These are phyloP conservation scores for Starmerella asiatica DNA, from an alignment of 805 yeast genomes.

Conservation along the genomic window DNA sequence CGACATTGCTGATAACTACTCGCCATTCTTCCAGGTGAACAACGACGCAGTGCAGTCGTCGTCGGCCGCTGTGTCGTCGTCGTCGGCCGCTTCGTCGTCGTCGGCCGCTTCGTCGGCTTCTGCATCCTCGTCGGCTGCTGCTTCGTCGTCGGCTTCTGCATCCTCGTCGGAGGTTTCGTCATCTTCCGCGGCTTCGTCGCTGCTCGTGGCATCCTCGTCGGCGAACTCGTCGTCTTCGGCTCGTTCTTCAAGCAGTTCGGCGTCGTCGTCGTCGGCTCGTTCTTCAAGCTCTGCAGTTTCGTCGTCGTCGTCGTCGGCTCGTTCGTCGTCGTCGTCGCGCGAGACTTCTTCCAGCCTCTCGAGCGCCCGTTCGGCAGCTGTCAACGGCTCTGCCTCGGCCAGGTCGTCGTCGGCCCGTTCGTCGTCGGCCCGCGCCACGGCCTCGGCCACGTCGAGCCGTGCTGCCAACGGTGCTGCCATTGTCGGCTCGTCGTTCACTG, in stretches of 20 bases:
- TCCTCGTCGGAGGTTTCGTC: conserved; percentile 4
- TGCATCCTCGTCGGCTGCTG: conserved; percentile 7
- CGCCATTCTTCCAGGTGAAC: conserved; percentile 24
- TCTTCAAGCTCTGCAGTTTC: no score
- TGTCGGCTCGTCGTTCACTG: conserved; percentile 9
- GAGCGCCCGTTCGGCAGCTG: conserved; percentile 1
- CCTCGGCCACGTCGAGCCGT: background rate
- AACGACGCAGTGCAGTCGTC: conserved; percentile 16
- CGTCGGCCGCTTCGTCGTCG: conserved; percentile 7
- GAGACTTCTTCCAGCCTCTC: background rate
- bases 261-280: background rate
- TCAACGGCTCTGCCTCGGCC: conserved; percentile 2
- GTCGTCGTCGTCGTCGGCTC: no score
- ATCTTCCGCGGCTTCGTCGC: no score
- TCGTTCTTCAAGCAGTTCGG: background rate
- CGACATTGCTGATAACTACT: conserved; percentile 27
- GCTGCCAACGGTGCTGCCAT: conserved; percentile 8
- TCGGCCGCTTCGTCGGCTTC: conserved; percentile 7
- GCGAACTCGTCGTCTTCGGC: background rate
- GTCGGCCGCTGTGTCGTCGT: conserved; percentile 5
- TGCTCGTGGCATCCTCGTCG: no score
- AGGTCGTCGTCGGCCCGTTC: background rate
- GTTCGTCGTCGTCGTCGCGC: background rate
- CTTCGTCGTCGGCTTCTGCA: conserved; percentile 9
- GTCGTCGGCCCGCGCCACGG: conserved; percentile 8